Conservation (phyloP, 768 basidiomycete species). For the Hericium alpestre region DNA sequence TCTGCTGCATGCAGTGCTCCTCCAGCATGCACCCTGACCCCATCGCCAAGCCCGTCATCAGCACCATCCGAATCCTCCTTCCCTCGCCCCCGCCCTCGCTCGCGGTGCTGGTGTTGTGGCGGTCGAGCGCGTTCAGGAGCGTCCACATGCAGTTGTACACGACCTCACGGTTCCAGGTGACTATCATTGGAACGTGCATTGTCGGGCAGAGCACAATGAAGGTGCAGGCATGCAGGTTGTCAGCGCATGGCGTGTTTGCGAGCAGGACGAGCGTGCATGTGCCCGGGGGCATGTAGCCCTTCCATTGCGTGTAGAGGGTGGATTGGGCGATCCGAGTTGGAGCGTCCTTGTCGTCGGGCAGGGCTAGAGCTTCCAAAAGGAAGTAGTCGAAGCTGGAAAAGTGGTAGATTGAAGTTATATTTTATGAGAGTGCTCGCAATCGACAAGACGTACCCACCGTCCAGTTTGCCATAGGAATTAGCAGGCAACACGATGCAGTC, state of each 20-base stretch:
- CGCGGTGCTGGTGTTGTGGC: slow-evolving; percentile 16
- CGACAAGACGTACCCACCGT: slow-evolving; percentile 5
- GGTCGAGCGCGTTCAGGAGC: slow-evolving; percentile 17
- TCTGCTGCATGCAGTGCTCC: slow-evolving; percentile 2
- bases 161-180: slow-evolving; percentile 23
- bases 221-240: slow-evolving; percentile 11
- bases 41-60: slow-evolving; percentile 14
- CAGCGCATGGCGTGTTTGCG: not conserved
- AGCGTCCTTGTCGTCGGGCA: not conserved
- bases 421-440: no score
- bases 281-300: slow-evolving; percentile 5
- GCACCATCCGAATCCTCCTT: slow-evolving; percentile 5
- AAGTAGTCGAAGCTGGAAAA: no score
- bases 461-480: slow-evolving; percentile 10
- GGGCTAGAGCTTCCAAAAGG: not conserved
- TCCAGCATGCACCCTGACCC: slow-evolving; percentile 4
- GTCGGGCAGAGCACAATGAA: slow-evolving; percentile 21
- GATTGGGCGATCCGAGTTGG: slow-evolving; percentile 6
- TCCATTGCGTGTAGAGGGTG: not conserved
- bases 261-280: slow-evolving; percentile 6
- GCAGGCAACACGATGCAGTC: slow-evolving; percentile 12
- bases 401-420: no score
- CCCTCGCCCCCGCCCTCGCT: not conserved
- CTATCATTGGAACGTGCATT: slow-evolving; percentile 21
- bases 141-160: slow-evolving; percentile 26